Conservation (phyloP, 2,329 filamentous ascomycete genomes). For the Fusarium sp. region DNA sequence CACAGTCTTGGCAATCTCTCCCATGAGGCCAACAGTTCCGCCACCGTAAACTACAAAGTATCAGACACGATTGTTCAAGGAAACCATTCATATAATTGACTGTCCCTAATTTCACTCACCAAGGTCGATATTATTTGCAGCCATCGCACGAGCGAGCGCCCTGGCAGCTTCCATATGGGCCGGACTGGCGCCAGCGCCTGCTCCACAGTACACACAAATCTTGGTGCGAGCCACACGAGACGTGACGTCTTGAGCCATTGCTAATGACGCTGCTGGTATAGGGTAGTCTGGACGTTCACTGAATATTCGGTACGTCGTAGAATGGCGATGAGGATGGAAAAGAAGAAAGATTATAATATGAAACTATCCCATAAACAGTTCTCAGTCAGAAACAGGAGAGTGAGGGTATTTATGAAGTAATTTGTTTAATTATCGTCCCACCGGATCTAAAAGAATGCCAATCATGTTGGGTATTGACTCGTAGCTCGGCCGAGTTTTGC, state of each 20-base stretch:
- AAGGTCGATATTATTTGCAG: slow-evolving; percentile 79
- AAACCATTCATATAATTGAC: fast-evolving
- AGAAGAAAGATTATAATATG: background rate
- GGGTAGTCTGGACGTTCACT: fast-evolving
- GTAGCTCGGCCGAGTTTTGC: background rate
- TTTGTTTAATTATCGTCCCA: fast-evolving
- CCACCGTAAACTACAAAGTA: slow-evolving; percentile 81
- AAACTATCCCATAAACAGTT: background rate
- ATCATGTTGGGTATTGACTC: fast-evolving
- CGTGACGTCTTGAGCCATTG: slow-evolving; percentile 35
- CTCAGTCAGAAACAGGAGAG: background rate
- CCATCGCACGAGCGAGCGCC: slow-evolving; percentile 77
- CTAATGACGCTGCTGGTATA: slow-evolving; percentile 40
- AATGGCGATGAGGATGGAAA: background rate
- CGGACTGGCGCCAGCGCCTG: slow-evolving; percentile 77
- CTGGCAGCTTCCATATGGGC: slow-evolving; percentile 82
- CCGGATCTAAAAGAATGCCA: fast-evolving
- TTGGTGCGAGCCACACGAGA: slow-evolving; percentile 61
- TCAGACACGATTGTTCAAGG: background rate
- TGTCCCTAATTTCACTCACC: slow-evolving; percentile 25
- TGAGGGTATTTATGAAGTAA: background rate
- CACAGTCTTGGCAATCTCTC: slow-evolving; percentile 87
- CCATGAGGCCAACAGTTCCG: slow-evolving; percentile 95
- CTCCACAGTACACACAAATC: slow-evolving; percentile 95
- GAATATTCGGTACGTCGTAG: background rate